Evolutionary conservation across 1,139 yeast genomes (phyloP), one percentile per base, ranked within the genome.

Genomic region (Hyphopichia burtonii): DNA sequence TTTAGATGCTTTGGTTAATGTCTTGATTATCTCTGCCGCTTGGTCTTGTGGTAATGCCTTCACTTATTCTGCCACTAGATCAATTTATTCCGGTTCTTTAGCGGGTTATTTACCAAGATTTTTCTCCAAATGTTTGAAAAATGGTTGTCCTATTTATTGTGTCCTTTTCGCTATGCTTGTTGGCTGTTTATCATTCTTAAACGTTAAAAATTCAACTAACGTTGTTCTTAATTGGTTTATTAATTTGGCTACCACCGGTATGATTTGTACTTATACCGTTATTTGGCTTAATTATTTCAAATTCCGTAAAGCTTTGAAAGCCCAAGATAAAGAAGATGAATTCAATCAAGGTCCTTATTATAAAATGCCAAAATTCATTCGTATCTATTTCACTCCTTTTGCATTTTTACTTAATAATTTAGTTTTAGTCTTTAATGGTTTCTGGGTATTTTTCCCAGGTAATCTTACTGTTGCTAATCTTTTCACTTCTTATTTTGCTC

Each of bases 261-360:
- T 78, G 37, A 71, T 80, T 50, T 61, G 78, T 45, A 70, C 80
- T 14, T 80, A 80, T 68, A 64, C 74, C 11, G 65, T 73, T 44
- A 71, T 79, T 43, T 76, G 81, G 58, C 58, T 69, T 50, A 58
- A 73, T 42, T 80, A 76, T 56, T 67, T 67, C 56, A 63, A 64
- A 47, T 66, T 68, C 49, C 61, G 63, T 47, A 56, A 43, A 38
- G 71, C 71, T 0, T 58, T 63, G 48, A 52, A 43, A 12, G 70
- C 65, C 7, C 74, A 68, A 49, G 67, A 68, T 4, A 46, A 54
- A 16, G 56, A 55, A 38, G 53, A 55, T 35, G 47, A 55, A 19
- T 56, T 53, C n/a, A 52, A 47, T 25, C 51, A 58, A 22, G 61
- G 58, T 47, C 52, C 46, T 18, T 56, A 55, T 41, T 61, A 47